phyloP scores from a whole-genome alignment of 2,329 filamentous ascomycete species.

The Botrytis cinerea region DNA sequence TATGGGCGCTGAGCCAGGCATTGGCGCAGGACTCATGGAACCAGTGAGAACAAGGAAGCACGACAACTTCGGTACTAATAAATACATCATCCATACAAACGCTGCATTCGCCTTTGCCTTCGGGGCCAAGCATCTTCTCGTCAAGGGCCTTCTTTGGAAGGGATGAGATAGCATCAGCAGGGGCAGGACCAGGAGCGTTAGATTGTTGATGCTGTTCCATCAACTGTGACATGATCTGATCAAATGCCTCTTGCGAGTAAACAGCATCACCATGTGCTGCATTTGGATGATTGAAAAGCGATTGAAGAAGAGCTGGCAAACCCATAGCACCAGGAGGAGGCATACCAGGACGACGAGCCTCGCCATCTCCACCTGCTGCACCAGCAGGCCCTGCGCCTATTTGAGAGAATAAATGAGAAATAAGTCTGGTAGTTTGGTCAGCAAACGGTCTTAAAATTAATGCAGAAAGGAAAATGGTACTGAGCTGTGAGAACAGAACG shows the following conservation, averaged over 20 bases:
- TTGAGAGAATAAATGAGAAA: slow-evolving; percentile 37
- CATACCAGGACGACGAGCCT: slow-evolving; percentile 40
- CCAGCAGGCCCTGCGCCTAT: slow-evolving; percentile 24
- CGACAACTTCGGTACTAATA: slow-evolving; percentile 70
- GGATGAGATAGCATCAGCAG: slow-evolving; percentile 70
- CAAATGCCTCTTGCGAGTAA: slow-evolving; percentile 86
- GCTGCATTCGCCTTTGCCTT: slow-evolving; percentile 77
- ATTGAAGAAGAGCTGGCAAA: slow-evolving; percentile 55
- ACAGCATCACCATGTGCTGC: slow-evolving; percentile 74
- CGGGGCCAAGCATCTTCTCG: slow-evolving; percentile 64
- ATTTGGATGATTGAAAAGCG: slow-evolving; percentile 54
- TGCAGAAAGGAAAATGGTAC: slow-evolving; percentile 31
- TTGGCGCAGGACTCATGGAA: slow-evolving; percentile 84
- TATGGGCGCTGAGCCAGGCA: slow-evolving; percentile 84
- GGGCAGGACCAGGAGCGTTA: slow-evolving; percentile 80
- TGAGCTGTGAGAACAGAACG: slow-evolving; percentile 19
- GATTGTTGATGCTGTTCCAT: slow-evolving; percentile 81
- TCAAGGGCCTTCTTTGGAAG: slow-evolving; percentile 73
- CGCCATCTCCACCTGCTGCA: slow-evolving; percentile 28
- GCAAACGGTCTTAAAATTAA: slow-evolving; percentile 34
- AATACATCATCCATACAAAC: slow-evolving; percentile 91
- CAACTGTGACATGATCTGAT: slow-evolving; percentile 81
- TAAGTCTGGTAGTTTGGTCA: slow-evolving; percentile 38
- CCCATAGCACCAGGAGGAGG: slow-evolving; percentile 43
- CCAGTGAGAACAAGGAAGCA: slow-evolving; percentile 88